These are phyloP conservation scores for Spathaspora sp. DNA, from an alignment of 1,139 yeast genomes.

Conservation along the genomic window DNA sequence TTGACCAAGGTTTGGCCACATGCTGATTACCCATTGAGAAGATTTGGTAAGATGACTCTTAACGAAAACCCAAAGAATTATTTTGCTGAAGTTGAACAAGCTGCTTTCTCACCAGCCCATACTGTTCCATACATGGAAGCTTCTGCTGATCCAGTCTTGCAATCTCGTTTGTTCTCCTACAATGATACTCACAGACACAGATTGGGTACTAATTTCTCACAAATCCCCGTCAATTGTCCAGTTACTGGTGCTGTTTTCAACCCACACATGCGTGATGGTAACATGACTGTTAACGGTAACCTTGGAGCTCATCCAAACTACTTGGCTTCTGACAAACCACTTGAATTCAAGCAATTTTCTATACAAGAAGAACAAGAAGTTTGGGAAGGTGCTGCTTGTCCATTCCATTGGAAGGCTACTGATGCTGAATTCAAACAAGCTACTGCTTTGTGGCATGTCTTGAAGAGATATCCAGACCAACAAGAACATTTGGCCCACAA, in stretches of 20 bases:
- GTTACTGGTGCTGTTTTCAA: constrained; percentile 47
- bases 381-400: constrained; percentile 86
- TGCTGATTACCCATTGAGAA: constrained; percentile 70
- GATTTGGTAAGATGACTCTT: constrained; percentile 67
- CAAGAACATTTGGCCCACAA: constrained; percentile 84
- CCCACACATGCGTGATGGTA: constrained; percentile 84
- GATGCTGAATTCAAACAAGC: constrained; percentile 72
- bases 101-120: constrained; percentile 81
- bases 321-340: constrained; percentile 57
- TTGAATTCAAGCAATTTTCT: constrained; percentile 45
- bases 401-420: constrained; percentile 83
- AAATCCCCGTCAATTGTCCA: constrained; percentile 74
- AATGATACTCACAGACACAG: constrained; percentile 74
- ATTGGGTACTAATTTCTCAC: constrained; percentile 68
- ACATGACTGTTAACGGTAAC: constrained; percentile 81
- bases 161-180: constrained; percentile 80
- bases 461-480: constrained; percentile 74
- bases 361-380: constrained; percentile 71
- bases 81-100: constrained; percentile 81
- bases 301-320: constrained; percentile 84
- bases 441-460: constrained; percentile 65
- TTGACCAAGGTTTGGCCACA: constrained; percentile 83
- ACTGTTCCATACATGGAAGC: constrained; percentile 84
- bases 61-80: constrained; percentile 76
- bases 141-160: constrained; percentile 84